These are phyloP conservation scores for Cyanidiococcus yangmingshanensis DNA, from an alignment of 23 red algal species.

Conservation along the genomic window DNA sequence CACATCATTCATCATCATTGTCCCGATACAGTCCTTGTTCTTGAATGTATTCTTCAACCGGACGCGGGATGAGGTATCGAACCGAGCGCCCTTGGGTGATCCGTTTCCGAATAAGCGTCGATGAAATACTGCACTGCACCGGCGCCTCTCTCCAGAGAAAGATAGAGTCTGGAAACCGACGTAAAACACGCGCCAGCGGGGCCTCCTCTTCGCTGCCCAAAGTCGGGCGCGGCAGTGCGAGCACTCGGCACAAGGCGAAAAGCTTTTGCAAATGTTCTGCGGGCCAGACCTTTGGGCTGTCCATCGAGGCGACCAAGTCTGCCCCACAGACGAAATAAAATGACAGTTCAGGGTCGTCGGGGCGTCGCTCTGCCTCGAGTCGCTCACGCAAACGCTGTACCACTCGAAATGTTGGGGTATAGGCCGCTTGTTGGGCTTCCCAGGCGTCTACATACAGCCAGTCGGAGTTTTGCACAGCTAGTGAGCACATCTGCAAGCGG, in stretches of 20 bases:
- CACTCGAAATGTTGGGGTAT: background rate
- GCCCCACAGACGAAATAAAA: background rate
- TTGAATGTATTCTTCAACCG: conserved; percentile 1
- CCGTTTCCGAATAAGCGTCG: background rate
- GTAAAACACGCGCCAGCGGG: background rate
- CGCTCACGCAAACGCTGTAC: background rate
- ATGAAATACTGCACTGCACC: background rate
- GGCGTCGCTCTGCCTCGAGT: background rate
- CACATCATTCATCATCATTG: too few relatives aligned
- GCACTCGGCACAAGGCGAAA: background rate
- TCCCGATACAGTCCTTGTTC: conserved; percentile 4
- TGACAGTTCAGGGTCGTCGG: background rate
- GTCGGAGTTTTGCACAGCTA: conserved; percentile 19
- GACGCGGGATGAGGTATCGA: conserved; percentile 4
- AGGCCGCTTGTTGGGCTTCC: conserved; percentile 26
- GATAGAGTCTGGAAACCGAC: background rate
- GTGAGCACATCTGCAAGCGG: conserved; percentile 26
- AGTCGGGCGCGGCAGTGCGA: conserved; percentile 5
- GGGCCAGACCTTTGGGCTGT: background rate
- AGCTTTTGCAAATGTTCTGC: conserved; percentile 3
- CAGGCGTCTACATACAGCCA: conserved; percentile 29
- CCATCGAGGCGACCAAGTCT: conserved; percentile 7
- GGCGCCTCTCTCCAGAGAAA: background rate
- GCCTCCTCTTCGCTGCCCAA: background rate
- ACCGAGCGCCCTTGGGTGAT: conserved; percentile 6